Base-by-base conservation (phyloP, 1,284 basidiomycete species). In the Naganishia sp. region DNA sequence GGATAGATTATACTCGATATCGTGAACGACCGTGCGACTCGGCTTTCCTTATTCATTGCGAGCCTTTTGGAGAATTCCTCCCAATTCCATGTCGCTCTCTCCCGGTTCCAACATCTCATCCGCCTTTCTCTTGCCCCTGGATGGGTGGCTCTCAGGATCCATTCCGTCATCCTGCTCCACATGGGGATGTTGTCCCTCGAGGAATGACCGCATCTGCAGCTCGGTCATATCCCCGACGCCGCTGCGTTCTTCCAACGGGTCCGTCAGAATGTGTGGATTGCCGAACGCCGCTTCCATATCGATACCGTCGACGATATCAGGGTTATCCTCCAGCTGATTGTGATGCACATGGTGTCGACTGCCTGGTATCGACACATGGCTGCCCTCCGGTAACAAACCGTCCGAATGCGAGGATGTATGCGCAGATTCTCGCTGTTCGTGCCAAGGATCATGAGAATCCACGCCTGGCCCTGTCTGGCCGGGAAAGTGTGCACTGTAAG, bases 201-300 rank as follows among this genome's bases (percentile, higher is more conserved):
- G 47, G 31, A 49, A 61, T 10, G 58, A 49, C 3, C 58, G 58
- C 58, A 61, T 51, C 9, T 61, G 28, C 17, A 42, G 39, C 17
- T 61, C 58, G 10, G 58, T 28, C 47, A 61, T 50, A 4, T 51
- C 58, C 47, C 58, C 58, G 5, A 61, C 49, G 17, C 50, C 58
- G 3, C 13, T 7, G 13, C 58, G 47, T 31, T 61, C 58, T 21
- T 39, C 50, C 47, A 43, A 3, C 58, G 58, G n/a, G 32, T 61
- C 47, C 28, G 58, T 28, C 35, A 50, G 13, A 17, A 61, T 49
- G 17, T 61, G 47, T 35, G 47, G 47, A 25, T 61, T 61, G 39
- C 58, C 58, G 21, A 61, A 61, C 11, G 58, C 58, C 47, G 58
- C 58, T 51, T 61, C 58, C 58, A 61, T 61, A 28, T 61, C 58